These are phyloP conservation scores for Auxenochlorella pyrenoidosa DNA, from an alignment of 139 green algal species.

Conservation along the genomic window DNA sequence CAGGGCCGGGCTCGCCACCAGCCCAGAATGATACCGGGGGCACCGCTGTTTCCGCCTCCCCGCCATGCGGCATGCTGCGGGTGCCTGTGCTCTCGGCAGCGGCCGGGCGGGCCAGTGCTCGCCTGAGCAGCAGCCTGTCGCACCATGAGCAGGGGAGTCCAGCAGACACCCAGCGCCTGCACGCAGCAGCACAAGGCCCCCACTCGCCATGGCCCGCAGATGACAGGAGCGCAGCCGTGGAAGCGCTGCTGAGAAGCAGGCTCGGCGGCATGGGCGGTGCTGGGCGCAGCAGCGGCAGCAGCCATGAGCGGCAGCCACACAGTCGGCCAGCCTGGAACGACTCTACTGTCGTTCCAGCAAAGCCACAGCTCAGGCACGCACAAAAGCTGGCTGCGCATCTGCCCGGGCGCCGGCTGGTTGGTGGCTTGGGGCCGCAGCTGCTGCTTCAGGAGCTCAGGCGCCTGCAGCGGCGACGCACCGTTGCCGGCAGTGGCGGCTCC, in stretches of 20 bases:
- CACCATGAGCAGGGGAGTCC: neutral
- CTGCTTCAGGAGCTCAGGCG: slow-evolving; percentile 13
- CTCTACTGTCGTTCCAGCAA: neutral
- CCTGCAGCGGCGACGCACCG: neutral
- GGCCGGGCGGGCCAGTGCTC: neutral
- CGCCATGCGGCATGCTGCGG: neutral
- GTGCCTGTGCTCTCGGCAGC: neutral
- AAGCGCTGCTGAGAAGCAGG: too few relatives aligned
- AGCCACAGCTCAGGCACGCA: neutral
- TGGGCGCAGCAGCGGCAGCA: neutral
- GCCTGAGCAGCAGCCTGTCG: neutral
- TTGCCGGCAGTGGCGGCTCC: neutral
- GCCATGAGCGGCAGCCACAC: neutral
- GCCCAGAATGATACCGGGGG: neutral
- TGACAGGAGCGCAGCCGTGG: neutral
- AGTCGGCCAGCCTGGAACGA: slow-evolving; percentile 9
- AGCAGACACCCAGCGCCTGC: neutral
- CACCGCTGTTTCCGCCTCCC: neutral
- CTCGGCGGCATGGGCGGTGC: too few relatives aligned
- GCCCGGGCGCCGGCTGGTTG: neutral
- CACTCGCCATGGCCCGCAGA: neutral
- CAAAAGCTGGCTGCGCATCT: neutral
- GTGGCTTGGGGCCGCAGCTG: neutral
- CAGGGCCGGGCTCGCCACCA: neutral
- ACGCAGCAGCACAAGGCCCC: neutral